phyloP scores from a whole-genome alignment of 495 filamentous ascomycete genomes.

The Schizothecium vesticola region DNA sequence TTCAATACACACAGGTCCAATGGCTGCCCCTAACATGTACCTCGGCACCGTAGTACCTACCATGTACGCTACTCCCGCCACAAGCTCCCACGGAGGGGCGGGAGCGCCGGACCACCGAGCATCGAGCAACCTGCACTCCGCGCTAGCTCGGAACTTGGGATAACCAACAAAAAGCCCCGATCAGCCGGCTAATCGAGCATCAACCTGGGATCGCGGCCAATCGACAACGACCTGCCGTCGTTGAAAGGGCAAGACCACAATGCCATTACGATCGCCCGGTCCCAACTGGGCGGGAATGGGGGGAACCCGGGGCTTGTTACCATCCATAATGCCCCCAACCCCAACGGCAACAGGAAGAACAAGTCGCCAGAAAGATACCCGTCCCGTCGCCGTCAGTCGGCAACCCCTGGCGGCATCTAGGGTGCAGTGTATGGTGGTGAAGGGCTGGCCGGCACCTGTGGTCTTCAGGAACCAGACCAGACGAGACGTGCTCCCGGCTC shows the following conservation, averaged over 20 bases:
- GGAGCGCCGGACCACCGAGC: constrained; percentile 3
- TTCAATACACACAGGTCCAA: background rate
- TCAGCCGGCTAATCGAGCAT: background rate
- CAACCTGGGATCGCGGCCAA: background rate
- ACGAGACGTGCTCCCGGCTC: background rate
- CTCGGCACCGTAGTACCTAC: background rate
- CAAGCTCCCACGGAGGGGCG: background rate
- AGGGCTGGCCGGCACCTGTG: background rate
- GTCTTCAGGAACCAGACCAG: background rate
- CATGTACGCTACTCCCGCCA: background rate
- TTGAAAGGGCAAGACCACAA: background rate
- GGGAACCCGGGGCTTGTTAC: background rate
- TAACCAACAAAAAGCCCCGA: background rate
- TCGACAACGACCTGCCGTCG: background rate
- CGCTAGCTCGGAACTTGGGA: background rate
- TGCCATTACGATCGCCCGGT: background rate
- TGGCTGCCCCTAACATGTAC: no score
- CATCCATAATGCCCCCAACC: background rate
- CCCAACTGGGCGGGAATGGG: background rate
- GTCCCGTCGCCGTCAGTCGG: background rate
- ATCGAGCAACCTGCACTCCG: background rate
- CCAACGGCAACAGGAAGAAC: background rate
- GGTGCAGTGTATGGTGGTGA: background rate
- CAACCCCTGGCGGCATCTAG: background rate
- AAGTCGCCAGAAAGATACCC: constrained; percentile 1